Base-by-base conservation (phyloP, 208 protist species). In the Leishmania aethiopica region DNA sequence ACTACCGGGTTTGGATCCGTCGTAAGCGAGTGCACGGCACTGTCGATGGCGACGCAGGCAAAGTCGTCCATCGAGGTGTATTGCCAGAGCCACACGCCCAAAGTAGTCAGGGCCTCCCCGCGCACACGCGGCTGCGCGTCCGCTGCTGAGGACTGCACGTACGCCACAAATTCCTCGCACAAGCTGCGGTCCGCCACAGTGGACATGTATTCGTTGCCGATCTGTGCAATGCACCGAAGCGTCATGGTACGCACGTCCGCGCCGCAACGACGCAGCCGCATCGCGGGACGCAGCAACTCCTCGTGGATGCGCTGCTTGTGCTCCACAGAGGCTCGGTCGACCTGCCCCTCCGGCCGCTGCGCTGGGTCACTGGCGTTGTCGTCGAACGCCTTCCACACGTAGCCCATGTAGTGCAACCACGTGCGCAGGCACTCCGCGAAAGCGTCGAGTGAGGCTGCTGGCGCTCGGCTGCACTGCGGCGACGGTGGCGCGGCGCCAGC, bases 331-430 rank as follows among this genome's bases (percentile, higher is more conserved):
- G 94, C 94, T 66, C 91, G 90, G 37, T 89, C 75, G 37, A 32
- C 45, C 72, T 85, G 72, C 0, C 77, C 74, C 42, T 78, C 81
- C 22, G 78, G 70, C 15, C 88, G 82, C 40, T 90, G 82, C 55
- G 88, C 91, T 13, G 93, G 93, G 77, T 96, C 92, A 37, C 86
- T 86, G n/a, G 93, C 80, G 71, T 90, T 90, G 75, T 91, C 90
- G 79, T 97, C 94, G 80, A 97, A 97, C 15, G 92, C 59, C 83
- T 91, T 88, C 94, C 92, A 96, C 0, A 95, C 86, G 84, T 95
- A 95, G 42, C 94, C 94, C 90, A 95, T 95, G 71, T 93, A 97
- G 78, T 95, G 92, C 75, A 94, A 69, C 92, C 94, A 97, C 45
- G 88, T 89, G 25, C 91, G 88, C 51, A 97, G 79, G 75, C 92